Conservation (phyloP, 768 basidiomycete species). For the Lyophyllum semitale region DNA sequence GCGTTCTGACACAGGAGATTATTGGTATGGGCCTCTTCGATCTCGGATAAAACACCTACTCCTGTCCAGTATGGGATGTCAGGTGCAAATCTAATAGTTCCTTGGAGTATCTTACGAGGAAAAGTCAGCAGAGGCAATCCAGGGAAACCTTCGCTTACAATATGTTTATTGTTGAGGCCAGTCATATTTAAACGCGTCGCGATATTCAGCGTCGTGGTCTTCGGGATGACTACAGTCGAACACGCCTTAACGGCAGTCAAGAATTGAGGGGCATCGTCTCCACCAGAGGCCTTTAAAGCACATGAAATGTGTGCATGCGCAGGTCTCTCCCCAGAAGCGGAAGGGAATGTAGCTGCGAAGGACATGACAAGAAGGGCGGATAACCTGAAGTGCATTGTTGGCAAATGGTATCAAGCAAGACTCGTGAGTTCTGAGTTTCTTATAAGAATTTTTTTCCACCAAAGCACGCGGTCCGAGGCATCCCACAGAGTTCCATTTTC, state of each 20-base stretch:
- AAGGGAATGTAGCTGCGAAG: slow-evolving; percentile 3
- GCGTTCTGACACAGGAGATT: slow-evolving; percentile 37
- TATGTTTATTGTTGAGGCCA: slow-evolving; percentile 46
- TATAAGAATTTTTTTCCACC: not conserved
- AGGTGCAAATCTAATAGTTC: slow-evolving; percentile 51
- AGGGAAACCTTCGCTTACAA: slow-evolving; percentile 32
- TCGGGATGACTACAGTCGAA: slow-evolving; percentile 43
- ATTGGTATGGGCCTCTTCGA: not conserved
- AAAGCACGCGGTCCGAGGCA: slow-evolving; percentile 13
- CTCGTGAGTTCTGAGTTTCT: not conserved
- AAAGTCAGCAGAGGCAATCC: not conserved
- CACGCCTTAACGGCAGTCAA: slow-evolving; percentile 43
- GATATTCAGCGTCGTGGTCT: slow-evolving; percentile 50
- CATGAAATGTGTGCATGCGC: slow-evolving; percentile 27
- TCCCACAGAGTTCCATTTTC: not conserved
- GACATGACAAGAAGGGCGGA: not conserved
- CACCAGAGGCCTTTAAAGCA: slow-evolving; percentile 43
- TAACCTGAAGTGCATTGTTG: slow-evolving; percentile 8
- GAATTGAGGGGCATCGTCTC: slow-evolving; percentile 54
- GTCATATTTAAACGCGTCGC: slow-evolving; percentile 56
- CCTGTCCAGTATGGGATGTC: slow-evolving; percentile 57
- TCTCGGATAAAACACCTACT: slow-evolving; percentile 24
- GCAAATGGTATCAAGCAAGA: not conserved
- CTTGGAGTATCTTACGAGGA: slow-evolving; percentile 42
- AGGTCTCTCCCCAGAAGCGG: not conserved